Evolutionary conservation across 352 stramenopile species (phyloP).

Genomic region (Phytopythium delawarense): DNA sequence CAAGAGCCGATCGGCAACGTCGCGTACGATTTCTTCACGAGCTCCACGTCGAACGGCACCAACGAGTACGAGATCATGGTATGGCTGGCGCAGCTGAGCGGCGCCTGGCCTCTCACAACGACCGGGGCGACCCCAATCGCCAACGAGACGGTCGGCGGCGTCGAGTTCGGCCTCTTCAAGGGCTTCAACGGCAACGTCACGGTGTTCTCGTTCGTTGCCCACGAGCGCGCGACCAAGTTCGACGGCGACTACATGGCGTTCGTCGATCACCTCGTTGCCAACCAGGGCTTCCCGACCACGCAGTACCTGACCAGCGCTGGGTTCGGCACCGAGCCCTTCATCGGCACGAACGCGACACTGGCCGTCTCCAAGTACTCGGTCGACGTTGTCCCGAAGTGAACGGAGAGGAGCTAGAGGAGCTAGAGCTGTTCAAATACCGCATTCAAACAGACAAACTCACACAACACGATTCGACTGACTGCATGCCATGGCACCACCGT

Average conservation of each 20-base stretch:
- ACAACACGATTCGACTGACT: not conserved
- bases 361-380: conserved; percentile 19
- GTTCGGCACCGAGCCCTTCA: conserved; percentile 18
- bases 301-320: conserved; percentile 18
- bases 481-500: not conserved
- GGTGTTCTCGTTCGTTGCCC: conserved; percentile 25
- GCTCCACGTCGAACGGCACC: conserved; percentile 13
- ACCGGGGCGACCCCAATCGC: conserved; percentile 3
- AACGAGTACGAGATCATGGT: conserved; percentile 40
- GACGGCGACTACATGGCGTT: conserved; percentile 22
- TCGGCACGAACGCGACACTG: conserved; percentile 14
- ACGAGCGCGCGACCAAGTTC: conserved; percentile 21
- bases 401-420: not conserved
- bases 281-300: conserved; percentile 8
- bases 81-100: conserved; percentile 29
- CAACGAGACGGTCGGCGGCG: conserved; percentile 9
- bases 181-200: conserved; percentile 26
- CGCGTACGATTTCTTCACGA: conserved; percentile 36
- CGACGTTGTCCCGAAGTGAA: conserved; percentile 4
- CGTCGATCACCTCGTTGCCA: conserved; percentile 11
- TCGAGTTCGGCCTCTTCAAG: conserved; percentile 17
- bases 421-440: not conserved
- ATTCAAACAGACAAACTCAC: not conserved
- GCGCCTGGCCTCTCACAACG: conserved; percentile 21
- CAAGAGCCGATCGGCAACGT: conserved; percentile 15